Evolutionary conservation across 2,329 filamentous ascomycete species (phyloP).

Genomic region (Fusarium protoensiforme): DNA sequence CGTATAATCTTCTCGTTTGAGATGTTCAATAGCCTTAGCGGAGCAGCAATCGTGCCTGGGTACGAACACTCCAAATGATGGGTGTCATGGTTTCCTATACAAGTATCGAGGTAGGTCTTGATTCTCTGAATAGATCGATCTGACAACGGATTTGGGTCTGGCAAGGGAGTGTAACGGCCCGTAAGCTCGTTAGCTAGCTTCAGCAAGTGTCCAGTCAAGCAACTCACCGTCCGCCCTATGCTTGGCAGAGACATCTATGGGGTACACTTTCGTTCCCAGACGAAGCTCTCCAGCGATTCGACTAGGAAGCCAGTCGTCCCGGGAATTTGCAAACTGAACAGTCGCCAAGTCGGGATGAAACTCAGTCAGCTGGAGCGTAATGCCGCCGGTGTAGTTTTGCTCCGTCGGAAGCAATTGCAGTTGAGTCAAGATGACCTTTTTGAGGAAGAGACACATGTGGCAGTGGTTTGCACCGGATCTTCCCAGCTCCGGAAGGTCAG

Average conservation of each 20-base stretch:
- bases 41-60: not conserved
- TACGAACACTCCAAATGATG: not conserved
- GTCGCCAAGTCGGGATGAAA: not conserved
- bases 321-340: not conserved
- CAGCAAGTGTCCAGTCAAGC: accelerated
- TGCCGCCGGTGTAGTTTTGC: not conserved
- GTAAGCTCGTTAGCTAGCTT: not conserved
- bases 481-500: not conserved
- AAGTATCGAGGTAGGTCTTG: not conserved
- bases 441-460: not conserved
- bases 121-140: not conserved
- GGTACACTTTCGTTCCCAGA: not conserved
- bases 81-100: not conserved
- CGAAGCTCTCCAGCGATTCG: not conserved
- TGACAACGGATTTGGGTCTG: not conserved
- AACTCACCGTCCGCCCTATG: not conserved
- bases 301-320: not conserved
- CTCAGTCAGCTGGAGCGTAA: not conserved
- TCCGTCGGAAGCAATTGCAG: not conserved
- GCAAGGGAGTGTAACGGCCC: not conserved
- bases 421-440: not conserved
- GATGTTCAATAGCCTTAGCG: not conserved
- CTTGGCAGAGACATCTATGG: not conserved
- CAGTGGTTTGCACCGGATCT: not conserved
- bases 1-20: not conserved